These are phyloP conservation scores for Tolypocladium capitatum DNA, from an alignment of 2,329 filamentous ascomycete species.

Conservation along the genomic window DNA sequence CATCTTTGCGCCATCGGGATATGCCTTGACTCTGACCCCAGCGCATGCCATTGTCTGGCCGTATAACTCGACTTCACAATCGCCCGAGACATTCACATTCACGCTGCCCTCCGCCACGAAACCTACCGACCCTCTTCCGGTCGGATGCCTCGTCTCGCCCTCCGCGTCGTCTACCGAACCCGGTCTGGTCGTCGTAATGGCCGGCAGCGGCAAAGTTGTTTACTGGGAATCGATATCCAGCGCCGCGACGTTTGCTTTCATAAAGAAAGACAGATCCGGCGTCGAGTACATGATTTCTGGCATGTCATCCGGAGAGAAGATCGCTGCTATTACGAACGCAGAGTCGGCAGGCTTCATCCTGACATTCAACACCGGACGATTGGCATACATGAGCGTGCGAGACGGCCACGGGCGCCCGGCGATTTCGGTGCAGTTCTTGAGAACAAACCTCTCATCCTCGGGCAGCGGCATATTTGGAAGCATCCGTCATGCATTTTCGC, in stretches of 20 bases:
- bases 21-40: slow-evolving; percentile 69
- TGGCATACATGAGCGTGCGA: slow-evolving; percentile 75
- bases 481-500: slow-evolving; percentile 61
- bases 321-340: slow-evolving; percentile 66
- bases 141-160: slow-evolving; percentile 71
- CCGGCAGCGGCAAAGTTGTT: slow-evolving; percentile 69
- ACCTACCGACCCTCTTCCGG: slow-evolving; percentile 57
- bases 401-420: slow-evolving; percentile 77
- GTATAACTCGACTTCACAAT: slow-evolving; percentile 56
- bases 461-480: slow-evolving; percentile 65
- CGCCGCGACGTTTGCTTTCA: slow-evolving; percentile 70
- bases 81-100: slow-evolving; percentile 68
- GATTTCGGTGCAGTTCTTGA: slow-evolving; percentile 66
- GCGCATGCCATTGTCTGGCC: slow-evolving; percentile 83
- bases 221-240: slow-evolving; percentile 95
- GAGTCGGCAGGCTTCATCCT: slow-evolving; percentile 80
- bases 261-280: slow-evolving; percentile 68
- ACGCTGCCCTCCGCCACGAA: slow-evolving; percentile 62
- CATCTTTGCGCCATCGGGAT: slow-evolving; percentile 51
- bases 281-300: slow-evolving; percentile 63
- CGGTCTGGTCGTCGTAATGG: slow-evolving; percentile 76
- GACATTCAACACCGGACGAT: slow-evolving; percentile 69
- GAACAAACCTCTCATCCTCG: slow-evolving; percentile 41
- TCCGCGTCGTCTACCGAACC: slow-evolving; percentile 68
- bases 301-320: slow-evolving; percentile 65